Evolutionary conservation across 2,329 filamentous ascomycete genomes (phyloP).

Genomic region (Ophiostoma piceae): DNA sequence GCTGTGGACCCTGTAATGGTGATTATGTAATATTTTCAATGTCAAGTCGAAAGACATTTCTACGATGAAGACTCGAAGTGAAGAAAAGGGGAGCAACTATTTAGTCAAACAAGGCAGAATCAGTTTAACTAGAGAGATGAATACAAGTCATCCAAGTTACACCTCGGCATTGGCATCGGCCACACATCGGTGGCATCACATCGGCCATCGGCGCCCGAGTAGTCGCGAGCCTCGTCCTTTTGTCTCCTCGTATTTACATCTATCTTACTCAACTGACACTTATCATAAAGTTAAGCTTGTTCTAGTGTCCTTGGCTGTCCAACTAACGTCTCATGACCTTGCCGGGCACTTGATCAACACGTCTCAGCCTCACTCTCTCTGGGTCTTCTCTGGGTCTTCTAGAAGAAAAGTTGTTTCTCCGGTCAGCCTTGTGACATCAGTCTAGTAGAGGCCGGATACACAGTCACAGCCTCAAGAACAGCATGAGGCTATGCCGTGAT

Average conservation of each 20-base stretch:
- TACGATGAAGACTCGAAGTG: background rate
- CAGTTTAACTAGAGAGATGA: too few relatives aligned
- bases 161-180: too few relatives aligned
- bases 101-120: too few relatives aligned
- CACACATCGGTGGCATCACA: too few relatives aligned
- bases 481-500: background rate
- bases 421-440: background rate
- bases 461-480: background rate
- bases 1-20: background rate
- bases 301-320: background rate
- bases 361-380: background rate
- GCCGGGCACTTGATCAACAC: background rate
- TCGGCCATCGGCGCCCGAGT: too few relatives aligned
- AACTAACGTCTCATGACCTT: background rate
- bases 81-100: too few relatives aligned
- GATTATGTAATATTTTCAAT: background rate
- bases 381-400: conserved; percentile 3
- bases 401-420: background rate
- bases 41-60: too few relatives aligned
- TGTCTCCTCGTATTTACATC: too few relatives aligned
- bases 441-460: background rate
- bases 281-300: background rate
- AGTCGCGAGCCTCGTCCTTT: too few relatives aligned
- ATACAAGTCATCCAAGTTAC: too few relatives aligned
- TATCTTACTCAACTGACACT: too few relatives aligned